Base-by-base conservation (phyloP, 495 filamentous ascomycete species). In the Amorphotheca resinae region DNA sequence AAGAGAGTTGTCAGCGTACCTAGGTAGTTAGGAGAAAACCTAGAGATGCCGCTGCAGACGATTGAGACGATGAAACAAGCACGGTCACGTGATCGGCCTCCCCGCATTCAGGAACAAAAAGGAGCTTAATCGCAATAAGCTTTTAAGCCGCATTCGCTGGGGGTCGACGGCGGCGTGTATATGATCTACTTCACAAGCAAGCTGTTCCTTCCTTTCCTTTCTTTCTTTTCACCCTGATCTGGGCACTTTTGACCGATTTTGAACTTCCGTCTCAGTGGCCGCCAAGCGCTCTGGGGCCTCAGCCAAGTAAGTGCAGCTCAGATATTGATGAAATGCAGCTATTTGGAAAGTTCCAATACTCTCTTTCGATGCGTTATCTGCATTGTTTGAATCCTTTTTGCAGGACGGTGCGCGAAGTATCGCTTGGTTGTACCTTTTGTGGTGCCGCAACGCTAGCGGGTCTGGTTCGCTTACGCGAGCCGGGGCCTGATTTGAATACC, bases 71-170 rank as follows among this genome's bases (percentile, higher is more conserved):
- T n/a, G n/a, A n/a, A n/a, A n/a, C n/a, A n/a, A n/a, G n/a, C n/a
- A n/a, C n/a, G n/a, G n/a, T n/a, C n/a, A n/a, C n/a, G n/a, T n/a
- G n/a, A n/a, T n/a, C 32, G 5, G 11, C 11, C 25, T 4, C 32
- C 32, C 9, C 32, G 15, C 14, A 37, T 8, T 21, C 34, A 21
- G 34, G 34, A 4, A 34, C 34, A 11, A 18, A 20, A 15, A 9
- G 20, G n/a, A 23, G 18, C 42, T 38, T 45, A 37, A 31, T 33
- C 4, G 25, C 12, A 33, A 38, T 46, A 46, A 46, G 44, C 31
- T 46, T 46, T 46, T 40, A 40, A 46, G 44, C 44, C 44, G 44
- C 44, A 46, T 33, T 18, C 42, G 15, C 5, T 40, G 8, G 17
- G 33, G 22, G 33, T 40, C 25, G 11, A 28, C 26, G 23, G 23